Base-by-base conservation (phyloP, 805 yeast species). In the Metschnikowia rubicola region DNA sequence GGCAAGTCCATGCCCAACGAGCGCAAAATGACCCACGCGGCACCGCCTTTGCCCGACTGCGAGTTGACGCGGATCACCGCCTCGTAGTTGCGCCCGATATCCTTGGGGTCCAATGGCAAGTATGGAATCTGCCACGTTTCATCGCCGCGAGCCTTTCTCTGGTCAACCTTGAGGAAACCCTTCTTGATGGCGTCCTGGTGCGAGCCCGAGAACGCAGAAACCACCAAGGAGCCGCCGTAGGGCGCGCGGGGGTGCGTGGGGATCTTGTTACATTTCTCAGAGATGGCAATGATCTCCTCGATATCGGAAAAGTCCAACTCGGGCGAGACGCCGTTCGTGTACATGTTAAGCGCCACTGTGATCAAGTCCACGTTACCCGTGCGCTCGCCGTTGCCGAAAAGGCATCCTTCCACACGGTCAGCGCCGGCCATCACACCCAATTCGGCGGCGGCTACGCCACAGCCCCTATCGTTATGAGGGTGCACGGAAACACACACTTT, bases 11-110 rank as follows among this genome's bases (percentile, higher is more conserved):
- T 71, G 52, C 88, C 90, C 56, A 84, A 68, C 30, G 86, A 72
- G 68, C 87, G 76, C 60, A 83, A 77, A 52, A 85, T 75, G 47
- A 85, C 81, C 92, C 92, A 85, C 19, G 91, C 88, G 39, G 91
- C 88, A 66, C 92, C 92, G 62, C 92, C 92, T 66, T 85, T 85
- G 66, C 92, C 92, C n/a, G 88, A 82, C 70, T 85, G 92, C 19
- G 92, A 85, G 70, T 85, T 85, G 59, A 85, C 91, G 73, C 92
- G 77, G 62, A 85, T 85, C 48, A 85, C 87, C 45, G 90, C 91
- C 70, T 85, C 92, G 65, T 85, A 85, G 57, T 77, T 84, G 73
- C 89, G 77, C 47, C 92, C 92, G 56, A 85, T 81, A 65, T 85
- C 92, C 67, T 82, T 75, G 58, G 92, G 92, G 71, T 85, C 92